Conservation (phyloP, 768 basidiomycete species). For the Cytidiella melzeri region DNA sequence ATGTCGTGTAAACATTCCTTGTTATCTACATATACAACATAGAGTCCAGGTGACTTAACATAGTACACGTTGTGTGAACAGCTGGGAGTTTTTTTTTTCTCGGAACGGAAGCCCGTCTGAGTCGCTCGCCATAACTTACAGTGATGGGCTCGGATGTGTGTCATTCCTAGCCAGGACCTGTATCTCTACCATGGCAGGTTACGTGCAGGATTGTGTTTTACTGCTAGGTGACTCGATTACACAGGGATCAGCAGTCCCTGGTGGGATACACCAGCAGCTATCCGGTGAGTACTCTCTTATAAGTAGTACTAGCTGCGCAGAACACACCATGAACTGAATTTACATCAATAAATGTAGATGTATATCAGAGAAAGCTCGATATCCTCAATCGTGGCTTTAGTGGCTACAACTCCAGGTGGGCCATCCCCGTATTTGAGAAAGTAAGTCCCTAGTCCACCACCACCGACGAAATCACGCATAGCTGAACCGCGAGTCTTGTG, state of each 20-base stretch:
- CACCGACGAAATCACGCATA: too few relatives aligned
- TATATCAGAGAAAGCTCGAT: slow-evolving; percentile 76
- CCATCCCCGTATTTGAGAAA: slow-evolving; percentile 71
- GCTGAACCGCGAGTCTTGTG: too few relatives aligned
- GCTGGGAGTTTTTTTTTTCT: too few relatives aligned
- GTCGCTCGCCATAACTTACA: too few relatives aligned
- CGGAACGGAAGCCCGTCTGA: too few relatives aligned
- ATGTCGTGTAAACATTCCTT: too few relatives aligned
- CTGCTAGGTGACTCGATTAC: slow-evolving; percentile 83
- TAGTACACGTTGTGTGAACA: too few relatives aligned
- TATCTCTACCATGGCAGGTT: slow-evolving; percentile 46
- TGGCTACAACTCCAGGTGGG: slow-evolving; percentile 89
- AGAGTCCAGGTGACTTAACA: too few relatives aligned
- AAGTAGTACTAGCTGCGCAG: too few relatives aligned
- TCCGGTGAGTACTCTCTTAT: slow-evolving; percentile 40
- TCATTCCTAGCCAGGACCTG: too few relatives aligned
- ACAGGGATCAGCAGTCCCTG: slow-evolving; percentile 51
- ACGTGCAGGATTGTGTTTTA: slow-evolving; percentile 59
- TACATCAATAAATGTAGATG: slow-evolving; percentile 37
- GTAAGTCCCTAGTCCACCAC: slow-evolving; percentile 30
- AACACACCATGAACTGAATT: background rate
- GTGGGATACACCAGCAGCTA: slow-evolving; percentile 65
- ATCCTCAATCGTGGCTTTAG: slow-evolving; percentile 79
- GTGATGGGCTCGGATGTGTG: too few relatives aligned
- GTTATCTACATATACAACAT: too few relatives aligned